Evolutionary conservation across 495 filamentous ascomycete species (phyloP), one percentile per base, ranked within the genome.

Genomic region (Glonium stellatum): DNA sequence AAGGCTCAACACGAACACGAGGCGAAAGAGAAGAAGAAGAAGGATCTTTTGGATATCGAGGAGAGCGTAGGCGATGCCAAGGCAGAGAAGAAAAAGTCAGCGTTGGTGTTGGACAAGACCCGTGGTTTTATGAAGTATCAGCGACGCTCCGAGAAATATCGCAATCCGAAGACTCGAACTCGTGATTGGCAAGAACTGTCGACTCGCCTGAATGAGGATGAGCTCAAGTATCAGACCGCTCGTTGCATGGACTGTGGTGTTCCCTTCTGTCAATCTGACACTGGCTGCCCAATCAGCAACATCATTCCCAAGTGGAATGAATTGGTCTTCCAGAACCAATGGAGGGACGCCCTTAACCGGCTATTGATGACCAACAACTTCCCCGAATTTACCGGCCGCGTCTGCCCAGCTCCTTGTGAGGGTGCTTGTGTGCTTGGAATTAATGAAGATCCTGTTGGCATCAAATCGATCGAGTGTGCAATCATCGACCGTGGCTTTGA

Each of bases 261-360:
- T 69, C 93, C 93, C 4, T 99, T 99, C 81, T 99, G 93, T 69
- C 93, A 99, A 72, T 96, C 91, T 9, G 93, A 99, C 64, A 90
- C 89, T 60, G 93, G 93, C 53, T 99, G 93, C 73, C 93, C 93
- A 0, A 97, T 99, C 75, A 95, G 89, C 68, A 99, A 99, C 77
- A 97, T 99, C 74, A 99, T 99, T 71, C 93, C 93, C 47, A 99
- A 99, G 70, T 99, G 91, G 91, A 97, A 97, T 58, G 95, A 97
- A 58, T 69, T 97, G 18, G 86, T 97, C 0, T 97, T 97, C 78
- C 82, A 87, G 69, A 88, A 88, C 68, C 88, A 96, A 68, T 99
- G 93, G 93, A 84, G 84, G 66, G 93, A 97, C 75, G 93, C 93
- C 19, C 84, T 97, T 18, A 95, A 96, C 76, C 87, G 92, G 51